Evolutionary conservation across 768 basidiomycete species (phyloP), one percentile per base, ranked within the genome.

Genomic region (Paxillus involutus): DNA sequence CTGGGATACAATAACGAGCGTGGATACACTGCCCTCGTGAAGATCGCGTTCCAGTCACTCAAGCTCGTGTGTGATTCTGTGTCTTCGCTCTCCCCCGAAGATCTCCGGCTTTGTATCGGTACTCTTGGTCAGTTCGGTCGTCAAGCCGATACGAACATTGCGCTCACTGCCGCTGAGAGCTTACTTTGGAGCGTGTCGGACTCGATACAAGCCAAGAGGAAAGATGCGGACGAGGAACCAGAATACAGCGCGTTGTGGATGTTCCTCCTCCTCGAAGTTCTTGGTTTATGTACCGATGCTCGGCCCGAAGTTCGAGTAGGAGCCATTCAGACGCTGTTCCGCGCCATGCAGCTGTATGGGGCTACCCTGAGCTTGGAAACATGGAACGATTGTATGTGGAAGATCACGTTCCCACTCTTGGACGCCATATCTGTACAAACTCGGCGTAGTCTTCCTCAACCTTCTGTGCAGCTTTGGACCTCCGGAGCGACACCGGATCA

Each of bases 171-270:
- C 0, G 93, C 95, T 0, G 93, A 93, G 53, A 94, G 92, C 49
- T 73, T 98, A 3, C 76, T 99, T 5, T 98, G 96, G 96, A 89
- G 91, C 56, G 91, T 99, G 0, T 97, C 95, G 0, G 96, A 99
- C 66, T 89, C 92, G 1, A 91, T 98, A 35, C 94, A 96, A 63
- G 82, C 87, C 7, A 89, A 91, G 65, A 81, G 91, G 19, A 86
- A 86, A 59, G 79, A 79, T 42, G 70, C 63, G 16, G 81, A 83
- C 52, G 81, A 84, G 58, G 86, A 79, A 47, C 72, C 84, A 0
- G 83, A 86, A 59, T 93, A 92, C 63, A 91, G 86, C 63, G 82
- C 84, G 2, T 72, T 98, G n/a, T 99, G 96, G 96, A 91, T 97
- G 84, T 89, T 86, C 70, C 80, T 98, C 6, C 75, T 98, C 3